Conservation (phyloP, 768 basidiomycete species). For the Chalciporus sphaerocephalus region DNA sequence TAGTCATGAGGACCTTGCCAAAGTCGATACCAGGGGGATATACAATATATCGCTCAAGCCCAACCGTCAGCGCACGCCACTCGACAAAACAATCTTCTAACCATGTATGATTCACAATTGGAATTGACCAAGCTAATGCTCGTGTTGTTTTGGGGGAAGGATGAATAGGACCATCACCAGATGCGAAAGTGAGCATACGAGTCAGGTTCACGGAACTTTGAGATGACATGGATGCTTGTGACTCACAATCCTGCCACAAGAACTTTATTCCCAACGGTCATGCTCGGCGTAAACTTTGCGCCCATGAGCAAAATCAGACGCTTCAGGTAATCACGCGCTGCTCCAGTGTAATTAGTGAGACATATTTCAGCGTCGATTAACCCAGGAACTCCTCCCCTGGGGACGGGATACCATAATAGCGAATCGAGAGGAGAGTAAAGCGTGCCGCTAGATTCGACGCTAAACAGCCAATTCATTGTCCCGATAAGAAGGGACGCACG, state of each 20-base stretch:
- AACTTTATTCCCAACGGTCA: conserved; percentile 72
- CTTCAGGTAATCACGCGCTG: conserved; percentile 83
- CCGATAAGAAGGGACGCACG: conserved; percentile 47
- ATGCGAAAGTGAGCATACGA: not conserved
- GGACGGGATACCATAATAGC: conserved; percentile 81
- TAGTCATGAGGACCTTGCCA: conserved; percentile 34
- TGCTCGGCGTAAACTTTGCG: conserved; percentile 74
- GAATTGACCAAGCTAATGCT: conserved; percentile 76
- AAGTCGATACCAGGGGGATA: conserved; percentile 72
- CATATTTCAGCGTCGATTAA: conserved; percentile 67
- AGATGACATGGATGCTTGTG: not conserved
- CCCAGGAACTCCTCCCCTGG: conserved; percentile 52
- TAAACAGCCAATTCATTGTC: conserved; percentile 79
- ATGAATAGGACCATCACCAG: conserved; percentile 24
- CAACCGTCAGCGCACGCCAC: conserved; percentile 69
- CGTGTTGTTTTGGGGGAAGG: conserved; percentile 59
- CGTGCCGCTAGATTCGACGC: conserved; percentile 61
- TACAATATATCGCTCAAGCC: conserved; percentile 59
- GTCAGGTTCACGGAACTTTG: not conserved
- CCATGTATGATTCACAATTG: conserved; percentile 87
- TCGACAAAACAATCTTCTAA: conserved; percentile 83
- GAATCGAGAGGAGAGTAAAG: conserved; percentile 65
- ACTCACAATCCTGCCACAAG: conserved; percentile 83
- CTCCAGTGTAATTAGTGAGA: conserved; percentile 85
- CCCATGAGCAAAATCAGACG: conserved; percentile 75